Evolutionary conservation across 116 monocot genomes (phyloP).

Genomic region (Phalaenopsis hybrid): DNA sequence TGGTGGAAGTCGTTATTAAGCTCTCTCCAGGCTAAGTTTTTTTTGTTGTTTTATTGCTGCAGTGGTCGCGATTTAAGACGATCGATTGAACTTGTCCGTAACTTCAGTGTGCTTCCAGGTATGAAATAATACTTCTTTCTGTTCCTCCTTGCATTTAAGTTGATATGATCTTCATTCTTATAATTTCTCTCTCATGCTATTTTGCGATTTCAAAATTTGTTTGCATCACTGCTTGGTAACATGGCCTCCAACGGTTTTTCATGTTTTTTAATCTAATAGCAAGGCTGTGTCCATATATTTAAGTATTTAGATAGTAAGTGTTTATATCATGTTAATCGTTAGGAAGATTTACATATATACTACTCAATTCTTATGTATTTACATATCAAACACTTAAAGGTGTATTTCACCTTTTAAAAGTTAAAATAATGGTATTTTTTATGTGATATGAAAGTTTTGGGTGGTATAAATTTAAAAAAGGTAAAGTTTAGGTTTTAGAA

Average conservation of each 20-base stretch:
- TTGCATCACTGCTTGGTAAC: not conserved
- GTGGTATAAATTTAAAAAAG: too few relatives aligned
- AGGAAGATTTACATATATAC: too few relatives aligned
- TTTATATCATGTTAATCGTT: not conserved
- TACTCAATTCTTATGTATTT: too few relatives aligned
- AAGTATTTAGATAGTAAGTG: not conserved
- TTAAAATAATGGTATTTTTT: too few relatives aligned
- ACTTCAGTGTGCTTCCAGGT: constrained; percentile 75
- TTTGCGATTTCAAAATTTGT: not conserved
- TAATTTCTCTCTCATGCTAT: not conserved
- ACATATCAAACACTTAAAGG: too few relatives aligned
- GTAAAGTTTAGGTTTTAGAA: too few relatives aligned
- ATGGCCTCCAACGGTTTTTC: too few relatives aligned
- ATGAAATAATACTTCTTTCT: constrained; percentile 7
- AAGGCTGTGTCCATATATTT: not conserved
- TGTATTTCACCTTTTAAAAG: too few relatives aligned
- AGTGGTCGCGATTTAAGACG: constrained; percentile 17
- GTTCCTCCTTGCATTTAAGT: constrained; percentile 1
- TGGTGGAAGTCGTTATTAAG: not conserved
- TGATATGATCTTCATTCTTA: not conserved
- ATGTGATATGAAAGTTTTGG: too few relatives aligned
- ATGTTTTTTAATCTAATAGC: too few relatives aligned
- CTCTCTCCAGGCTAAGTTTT: not conserved
- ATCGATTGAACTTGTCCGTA: constrained; percentile 29
- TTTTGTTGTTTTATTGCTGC: not conserved